These are phyloP conservation scores for Termitomyces sp. DNA, from an alignment of 1,284 basidiomycete genomes.

Conservation along the genomic window DNA sequence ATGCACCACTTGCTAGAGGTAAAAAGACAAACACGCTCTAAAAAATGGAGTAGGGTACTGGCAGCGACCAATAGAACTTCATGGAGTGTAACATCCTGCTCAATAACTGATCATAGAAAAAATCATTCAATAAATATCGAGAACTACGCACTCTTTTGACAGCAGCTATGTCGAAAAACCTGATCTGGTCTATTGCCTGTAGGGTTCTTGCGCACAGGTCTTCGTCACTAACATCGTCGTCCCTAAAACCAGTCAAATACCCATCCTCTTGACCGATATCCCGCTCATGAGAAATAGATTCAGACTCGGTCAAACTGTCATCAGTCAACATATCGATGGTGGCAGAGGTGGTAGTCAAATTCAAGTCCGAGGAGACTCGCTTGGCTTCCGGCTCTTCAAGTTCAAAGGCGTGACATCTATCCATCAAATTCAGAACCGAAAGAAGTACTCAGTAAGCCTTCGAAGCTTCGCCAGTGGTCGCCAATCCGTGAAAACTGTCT, in stretches of 20 bases:
- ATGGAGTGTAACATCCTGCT: constrained; percentile 32
- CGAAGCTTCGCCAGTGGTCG: background rate
- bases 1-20: background rate
- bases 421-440: too few relatives aligned
- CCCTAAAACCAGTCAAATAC: background rate
- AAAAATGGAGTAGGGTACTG: constrained; percentile 30
- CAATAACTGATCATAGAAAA: background rate
- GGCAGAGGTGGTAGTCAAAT: background rate
- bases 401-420: constrained; percentile 2
- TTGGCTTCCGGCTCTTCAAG: background rate
- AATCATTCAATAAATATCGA: background rate
- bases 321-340: constrained; percentile 13
- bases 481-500: constrained; percentile 15
- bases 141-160: constrained; percentile 21
- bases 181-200: constrained; percentile 17
- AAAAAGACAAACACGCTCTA: constrained; percentile 25
- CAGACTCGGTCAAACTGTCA: constrained; percentile 23
- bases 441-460: background rate
- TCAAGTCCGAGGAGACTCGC: background rate
- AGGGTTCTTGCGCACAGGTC: constrained; percentile 12
- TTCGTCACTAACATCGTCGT: background rate
- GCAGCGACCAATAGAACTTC: constrained; percentile 32
- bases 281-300: background rate
- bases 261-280: background rate
- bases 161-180: constrained; percentile 16